Evolutionary conservation across 179 eudicot genomes (phyloP), one percentile per base, ranked within the genome.

Genomic region (Heliamphora pulchella): DNA sequence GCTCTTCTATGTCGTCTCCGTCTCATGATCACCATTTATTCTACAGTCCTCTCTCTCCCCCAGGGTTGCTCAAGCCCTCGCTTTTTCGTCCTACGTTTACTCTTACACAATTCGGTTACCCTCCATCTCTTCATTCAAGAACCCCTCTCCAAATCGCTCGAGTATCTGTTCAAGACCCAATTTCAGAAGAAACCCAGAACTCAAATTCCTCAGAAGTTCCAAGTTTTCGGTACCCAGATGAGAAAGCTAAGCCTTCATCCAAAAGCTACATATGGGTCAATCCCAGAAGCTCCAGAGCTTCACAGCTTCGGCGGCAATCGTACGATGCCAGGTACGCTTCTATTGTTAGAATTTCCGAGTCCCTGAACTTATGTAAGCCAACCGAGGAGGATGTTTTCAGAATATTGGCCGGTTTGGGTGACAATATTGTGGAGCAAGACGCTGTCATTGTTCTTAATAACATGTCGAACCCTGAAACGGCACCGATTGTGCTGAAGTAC

Each of bases 201-300:
- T 51, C 80, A 54, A 71, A 72, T 75, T 81, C 48, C 83, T 74
- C 69, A 14, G 47, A 74, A 20, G 20, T 41, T 1, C 20, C 81
- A 43, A 81, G 61, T 63, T 74, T 83, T 44, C 80, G 63, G 48
- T 51, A 20, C 79, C 78, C 88, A 51, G 84, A 86, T 59, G 69
- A 65, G 8, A 85, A 74, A 73, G 57, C 79, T 44, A 7, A 2
- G 5, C 53, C 83, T 63, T 54, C 85, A 4, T 78, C 86, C 47
- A 89, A 86, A 74, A 73, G 54, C 75, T 74, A 85, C 82, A 71
- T 91, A 9, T 96, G 99, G 99, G 93, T 96, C 78, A 96, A 96
- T 79, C 99, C 99, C 54, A 89, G 82, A 8, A 89, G 89, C 83
- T 89, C 96, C 80, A 84, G 88, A 81, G 94, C 98, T 46, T 57